phyloP scores from a whole-genome alignment of 208 protist genomes.

The Wallacemonas sp. region DNA sequence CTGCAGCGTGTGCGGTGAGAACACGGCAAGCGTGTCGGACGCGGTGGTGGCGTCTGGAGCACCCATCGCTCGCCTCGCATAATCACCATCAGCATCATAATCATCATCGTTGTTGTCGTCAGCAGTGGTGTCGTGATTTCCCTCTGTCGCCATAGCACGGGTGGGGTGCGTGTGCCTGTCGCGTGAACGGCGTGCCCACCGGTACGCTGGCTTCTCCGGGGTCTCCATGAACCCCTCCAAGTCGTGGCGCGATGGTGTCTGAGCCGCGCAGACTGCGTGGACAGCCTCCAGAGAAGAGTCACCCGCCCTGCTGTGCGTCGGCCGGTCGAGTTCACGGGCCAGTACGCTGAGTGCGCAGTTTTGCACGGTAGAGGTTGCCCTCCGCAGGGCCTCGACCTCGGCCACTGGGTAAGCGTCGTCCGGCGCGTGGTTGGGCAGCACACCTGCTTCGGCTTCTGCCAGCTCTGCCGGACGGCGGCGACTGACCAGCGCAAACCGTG shows the following conservation, averaged over 20 bases:
- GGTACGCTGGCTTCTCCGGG: constrained; percentile 2
- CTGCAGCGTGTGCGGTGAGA: constrained; percentile 13
- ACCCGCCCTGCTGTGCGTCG: too few relatives aligned
- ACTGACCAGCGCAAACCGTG: not conserved
- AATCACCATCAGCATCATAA: too few relatives aligned
- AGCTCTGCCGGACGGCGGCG: not conserved
- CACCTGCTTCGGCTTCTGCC: not conserved
- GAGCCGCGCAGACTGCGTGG: too few relatives aligned
- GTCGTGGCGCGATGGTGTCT: not conserved
- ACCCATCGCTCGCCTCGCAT: not conserved
- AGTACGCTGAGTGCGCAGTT: constrained; percentile 14
- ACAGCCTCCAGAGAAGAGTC: too few relatives aligned
- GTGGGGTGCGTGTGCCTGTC: too few relatives aligned
- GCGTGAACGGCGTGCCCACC: not conserved
- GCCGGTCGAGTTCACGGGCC: not conserved
- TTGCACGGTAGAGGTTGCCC: constrained; percentile 9
- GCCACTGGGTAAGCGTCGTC: not conserved
- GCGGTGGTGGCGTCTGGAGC: too few relatives aligned
- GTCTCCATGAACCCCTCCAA: constrained; percentile 11
- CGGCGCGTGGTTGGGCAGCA: not conserved
- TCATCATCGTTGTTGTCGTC: too few relatives aligned
- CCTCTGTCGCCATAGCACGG: too few relatives aligned
- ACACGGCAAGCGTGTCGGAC: not conserved
- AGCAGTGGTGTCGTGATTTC: too few relatives aligned
- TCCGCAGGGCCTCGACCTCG: constrained; percentile 12